Evolutionary conservation across 306 rosid species (phyloP), one percentile per base, ranked within the genome.

Genomic region (Chamaecrista fasciculata): DNA sequence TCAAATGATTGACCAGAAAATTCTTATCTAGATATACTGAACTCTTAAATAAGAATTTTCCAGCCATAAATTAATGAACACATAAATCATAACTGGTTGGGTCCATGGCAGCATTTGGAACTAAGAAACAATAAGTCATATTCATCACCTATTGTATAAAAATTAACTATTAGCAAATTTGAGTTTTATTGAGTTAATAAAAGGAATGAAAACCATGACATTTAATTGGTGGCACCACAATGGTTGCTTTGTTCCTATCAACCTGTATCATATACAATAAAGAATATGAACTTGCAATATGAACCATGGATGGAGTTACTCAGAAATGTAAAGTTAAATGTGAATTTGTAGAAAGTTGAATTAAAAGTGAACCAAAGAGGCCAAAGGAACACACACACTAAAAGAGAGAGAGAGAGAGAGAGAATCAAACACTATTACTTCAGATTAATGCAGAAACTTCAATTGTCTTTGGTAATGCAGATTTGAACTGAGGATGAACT

Each of bases 401-500:
- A 1, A 19, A 19, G 10, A 29, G 14, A 46, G 29, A 2, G 4
- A 33, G 6, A 33, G 6, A 33, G 7, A 33, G 6, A 16, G 29
- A 23, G 20, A 24, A 23, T n/a, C 37, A 47, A 34, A 34, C 12
- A 49, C 18, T 5, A 24, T 14, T 8, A 73, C 21, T 52, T 14
- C 7, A 3, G 42, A 66, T 23, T 24, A 6, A 12, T 42, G 19
- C 37, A 28, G 39, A 26, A 29, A 56, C 3, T 6, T 6, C 0
- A 48, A 48, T 5, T 1, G 7, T 31, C 4, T 4, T n/a, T 57
- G 64, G 16, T 31, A 70, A 70, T 24, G 47, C 23, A 47, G 66
- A 77, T 52, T 71, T 39, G 71, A 59, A 52, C 51, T 23, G 34
- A 39, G 0, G 37, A 55, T 14, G 6, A 16, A 3, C 89, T 65